A percentile compares a stretch with the other conserved stretches of the same genome.
Conservation (phyloP, 345 rosid genomes). For the Schrenkiella parvula region DNA sequence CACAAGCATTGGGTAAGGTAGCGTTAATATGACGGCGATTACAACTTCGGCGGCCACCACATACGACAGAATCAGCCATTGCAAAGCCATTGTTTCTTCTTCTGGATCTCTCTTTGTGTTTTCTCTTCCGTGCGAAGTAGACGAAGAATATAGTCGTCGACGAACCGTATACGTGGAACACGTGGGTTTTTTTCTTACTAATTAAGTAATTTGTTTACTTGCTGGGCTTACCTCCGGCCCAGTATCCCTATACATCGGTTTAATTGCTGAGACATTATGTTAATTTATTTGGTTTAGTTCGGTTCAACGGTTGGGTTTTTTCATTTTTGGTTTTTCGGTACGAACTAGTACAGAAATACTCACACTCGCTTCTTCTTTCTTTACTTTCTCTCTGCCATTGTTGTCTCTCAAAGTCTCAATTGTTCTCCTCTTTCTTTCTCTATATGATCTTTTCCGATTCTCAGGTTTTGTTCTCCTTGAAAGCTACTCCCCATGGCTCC, state of each 20-base stretch:
- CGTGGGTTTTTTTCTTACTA: constrained; percentile 16
- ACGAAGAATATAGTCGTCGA: background rate
- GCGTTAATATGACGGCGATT: constrained; percentile 46
- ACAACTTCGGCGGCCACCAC: constrained; percentile 70
- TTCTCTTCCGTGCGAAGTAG: constrained; percentile 9
- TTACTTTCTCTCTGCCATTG: constrained; percentile 18
- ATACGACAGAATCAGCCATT: constrained; percentile 77
- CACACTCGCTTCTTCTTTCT: background rate
- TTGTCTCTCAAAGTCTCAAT: constrained; percentile 21
- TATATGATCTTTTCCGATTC: constrained; percentile 10
- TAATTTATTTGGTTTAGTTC: background rate
- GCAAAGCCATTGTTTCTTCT: constrained; percentile 55
- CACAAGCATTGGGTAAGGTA: constrained; percentile 65
- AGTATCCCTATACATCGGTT: background rate
- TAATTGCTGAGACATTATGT: background rate
- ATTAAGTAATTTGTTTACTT: constrained; percentile 9
- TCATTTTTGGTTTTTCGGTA: background rate
- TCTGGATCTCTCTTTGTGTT: constrained; percentile 7
- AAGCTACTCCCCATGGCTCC: constrained; percentile 48
- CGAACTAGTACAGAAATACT: background rate
- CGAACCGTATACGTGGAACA: background rate
- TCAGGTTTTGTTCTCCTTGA: background rate
- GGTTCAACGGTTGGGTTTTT: background rate
- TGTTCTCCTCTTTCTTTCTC: constrained; percentile 5
- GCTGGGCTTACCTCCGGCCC: constrained; percentile 8